Evolutionary conservation across 2,329 filamentous ascomycete genomes (phyloP).

Genomic region (Fusarium sp.): DNA sequence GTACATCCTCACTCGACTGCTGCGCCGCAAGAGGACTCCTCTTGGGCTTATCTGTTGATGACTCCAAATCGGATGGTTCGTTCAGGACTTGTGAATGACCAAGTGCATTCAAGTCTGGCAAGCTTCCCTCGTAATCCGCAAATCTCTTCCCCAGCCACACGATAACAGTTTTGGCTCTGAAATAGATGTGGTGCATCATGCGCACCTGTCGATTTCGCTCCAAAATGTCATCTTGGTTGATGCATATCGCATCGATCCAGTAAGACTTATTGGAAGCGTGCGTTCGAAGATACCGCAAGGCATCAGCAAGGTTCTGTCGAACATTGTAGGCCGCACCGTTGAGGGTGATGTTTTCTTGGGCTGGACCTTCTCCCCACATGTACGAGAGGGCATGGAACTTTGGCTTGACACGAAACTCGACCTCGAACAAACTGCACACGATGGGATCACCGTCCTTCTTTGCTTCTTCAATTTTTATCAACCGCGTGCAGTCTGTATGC

Average conservation of each 20-base stretch:
- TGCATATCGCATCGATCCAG: not conserved
- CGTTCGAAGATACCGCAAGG: not conserved
- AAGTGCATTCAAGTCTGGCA: not conserved
- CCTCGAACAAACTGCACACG: accelerated
- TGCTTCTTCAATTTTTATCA: not conserved
- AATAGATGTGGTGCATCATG: constrained; percentile 11
- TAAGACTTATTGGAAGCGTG: not conserved
- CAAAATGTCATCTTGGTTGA: not conserved
- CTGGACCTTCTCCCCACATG: not conserved
- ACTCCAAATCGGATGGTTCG: accelerated
- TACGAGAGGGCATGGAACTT: not conserved
- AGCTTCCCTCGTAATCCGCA: not conserved
- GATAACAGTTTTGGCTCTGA: not conserved
- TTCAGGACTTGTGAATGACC: accelerated
- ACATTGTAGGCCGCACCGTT: not conserved
- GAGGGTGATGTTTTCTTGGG: not conserved
- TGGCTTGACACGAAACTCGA: not conserved
- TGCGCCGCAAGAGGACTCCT: too few relatives aligned
- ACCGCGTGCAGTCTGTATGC: not conserved
- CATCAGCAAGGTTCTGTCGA: not conserved
- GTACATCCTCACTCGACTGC: too few relatives aligned
- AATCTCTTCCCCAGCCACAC: not conserved
- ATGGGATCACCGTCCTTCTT: not conserved
- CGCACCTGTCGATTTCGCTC: not conserved
- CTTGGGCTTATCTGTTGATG: accelerated